A percentile compares a stretch with the other conserved stretches of the same genome.
These are phyloP conservation scores for Phytophthora nicotianae DNA, from an alignment of 352 stramenopile genomes.

Conservation along the genomic window DNA sequence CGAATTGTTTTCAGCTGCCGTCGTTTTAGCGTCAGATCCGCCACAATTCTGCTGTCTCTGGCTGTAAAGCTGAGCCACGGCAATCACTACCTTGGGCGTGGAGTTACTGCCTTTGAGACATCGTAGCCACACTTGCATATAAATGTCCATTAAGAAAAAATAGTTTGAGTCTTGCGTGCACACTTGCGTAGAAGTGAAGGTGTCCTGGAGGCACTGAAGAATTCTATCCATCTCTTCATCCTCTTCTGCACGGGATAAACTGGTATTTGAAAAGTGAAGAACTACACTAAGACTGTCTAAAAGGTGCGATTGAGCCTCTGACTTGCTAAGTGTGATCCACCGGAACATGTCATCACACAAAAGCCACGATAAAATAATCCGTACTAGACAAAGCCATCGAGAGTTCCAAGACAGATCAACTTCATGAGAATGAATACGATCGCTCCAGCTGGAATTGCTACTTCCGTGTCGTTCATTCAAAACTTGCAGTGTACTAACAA, in stretches of 20 bases:
- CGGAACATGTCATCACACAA: slow-evolving; percentile 70
- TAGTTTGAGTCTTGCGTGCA: slow-evolving; percentile 18
- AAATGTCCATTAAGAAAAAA: slow-evolving; percentile 18
- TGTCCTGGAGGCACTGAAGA: slow-evolving; percentile 7
- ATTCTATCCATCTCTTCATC: slow-evolving; percentile 12
- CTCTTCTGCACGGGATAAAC: slow-evolving; percentile 5
- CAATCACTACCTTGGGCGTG: slow-evolving; percentile 2
- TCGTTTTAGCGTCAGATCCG: slow-evolving; percentile 3
- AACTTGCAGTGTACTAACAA: slow-evolving; percentile 21
- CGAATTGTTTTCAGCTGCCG: slow-evolving; percentile 1
- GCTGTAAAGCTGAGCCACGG: slow-evolving; percentile 19
- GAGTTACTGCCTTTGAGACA: neutral
- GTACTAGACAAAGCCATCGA: slow-evolving; percentile 47
- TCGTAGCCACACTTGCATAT: slow-evolving; percentile 33
- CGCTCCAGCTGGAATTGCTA: neutral
- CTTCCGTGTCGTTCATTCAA: neutral
- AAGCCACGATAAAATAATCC: slow-evolving; percentile 54
- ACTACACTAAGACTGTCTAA: slow-evolving; percentile 37
- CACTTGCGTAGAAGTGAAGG: neutral
- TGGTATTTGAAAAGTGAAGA: slow-evolving; percentile 18
- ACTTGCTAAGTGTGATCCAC: slow-evolving; percentile 65
- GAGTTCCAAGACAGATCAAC: slow-evolving; percentile 1
- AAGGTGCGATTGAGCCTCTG: slow-evolving; percentile 40
- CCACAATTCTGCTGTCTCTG: slow-evolving; percentile 13
- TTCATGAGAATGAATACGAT: neutral